Base-by-base conservation (phyloP, 2,329 filamentous ascomycete species). In the Pleomassaria siparia region DNA sequence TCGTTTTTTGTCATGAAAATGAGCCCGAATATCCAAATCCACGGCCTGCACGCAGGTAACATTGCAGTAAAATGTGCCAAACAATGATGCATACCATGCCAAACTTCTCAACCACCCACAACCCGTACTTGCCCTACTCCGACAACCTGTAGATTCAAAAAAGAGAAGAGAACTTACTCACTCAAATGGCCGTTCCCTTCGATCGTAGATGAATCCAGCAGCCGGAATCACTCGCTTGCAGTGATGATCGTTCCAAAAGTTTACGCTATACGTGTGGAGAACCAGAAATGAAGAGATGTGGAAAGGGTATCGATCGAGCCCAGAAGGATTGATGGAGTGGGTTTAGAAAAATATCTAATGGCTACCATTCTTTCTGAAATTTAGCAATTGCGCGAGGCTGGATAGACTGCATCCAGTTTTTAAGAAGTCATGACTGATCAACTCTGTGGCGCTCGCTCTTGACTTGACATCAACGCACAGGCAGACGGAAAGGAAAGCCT, bases 381-480 rank as follows among this genome's bases (percentile, higher is more conserved):
- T 86, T 52, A 99, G 80, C 54, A 99, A 76, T 64, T 96, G 91
- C 15, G 91, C 85, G 58, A 99, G 78, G 71, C 88, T 95, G 39
- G 80, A 81, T 46, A 94, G 78, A 45, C 86, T 85, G 76, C 92
- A 97, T 16, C 94, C 92, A 63, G 89, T 88, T 77, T 91, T 91
- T 67, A 99, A 75, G 78, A 99, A 99, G 62, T 97, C 94, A 68
- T 97, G 91, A 51, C 86, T 83, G 52, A 97, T 77, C 41, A 99
- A 79, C 74, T 99, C 94, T 52, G 89, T 83, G 0, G 94, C 91
- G 21, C 90, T 96, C 11, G 94, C 94, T 68, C 94, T 85, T 69
- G 88, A 92, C 78, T 92, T 91, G 64, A 99, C 91, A 64, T 97
- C 92, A 39, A 99, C 94, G 63, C 94, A 97, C 39, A 99, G 80